Evolutionary conservation across 1,284 basidiomycete genomes (phyloP), one percentile per base, ranked within the genome.

Genomic region (Xanthoconium separans): DNA sequence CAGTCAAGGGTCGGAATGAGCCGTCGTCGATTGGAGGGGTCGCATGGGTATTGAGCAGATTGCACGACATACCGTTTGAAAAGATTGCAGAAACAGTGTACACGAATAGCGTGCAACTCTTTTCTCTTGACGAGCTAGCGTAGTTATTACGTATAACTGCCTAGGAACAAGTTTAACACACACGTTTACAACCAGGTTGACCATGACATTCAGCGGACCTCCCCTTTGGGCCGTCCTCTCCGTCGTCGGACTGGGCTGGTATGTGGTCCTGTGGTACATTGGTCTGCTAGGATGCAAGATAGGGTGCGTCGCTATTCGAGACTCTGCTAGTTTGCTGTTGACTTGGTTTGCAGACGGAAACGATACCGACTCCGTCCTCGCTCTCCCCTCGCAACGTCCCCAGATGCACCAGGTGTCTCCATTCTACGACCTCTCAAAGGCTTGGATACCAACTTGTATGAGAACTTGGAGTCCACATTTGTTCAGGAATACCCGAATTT

Each of bases 341-440:
- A 68, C 58, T 30, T 6, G n/a, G 33, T 50, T 27, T 48, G 44
- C 66, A 94, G 91, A 22, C 85, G 89, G 12, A 82, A 77, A 63
- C 80, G 89, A 30, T 93, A 93, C 66, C 78, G 84, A 42, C 70
- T 79, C 39, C 81, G 83, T 13, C 84, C 84, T 20, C 78, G 83
- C 15, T 87, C 88, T 1, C 84, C 85, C 16, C 73, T 87, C 42
- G 73, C 83, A 13, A 75, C 80, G n/a, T 68, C 79, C 12, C 58
- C 77, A 4, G 71, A 77, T 24, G 83, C 82, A 2, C 93, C 93
- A 4, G 93, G 93, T 20, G 95, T 98, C 24, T 92, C 93, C 6
- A 91, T 98, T 63, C 78, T 98, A 52, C 84, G 95, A 47, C 95
- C 95, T 12, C 77, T 98, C 42, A 94, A 94, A 70, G 95, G 95